Conservation (phyloP, 352 stramenopile species). For the Phytophthora pistaciae region DNA sequence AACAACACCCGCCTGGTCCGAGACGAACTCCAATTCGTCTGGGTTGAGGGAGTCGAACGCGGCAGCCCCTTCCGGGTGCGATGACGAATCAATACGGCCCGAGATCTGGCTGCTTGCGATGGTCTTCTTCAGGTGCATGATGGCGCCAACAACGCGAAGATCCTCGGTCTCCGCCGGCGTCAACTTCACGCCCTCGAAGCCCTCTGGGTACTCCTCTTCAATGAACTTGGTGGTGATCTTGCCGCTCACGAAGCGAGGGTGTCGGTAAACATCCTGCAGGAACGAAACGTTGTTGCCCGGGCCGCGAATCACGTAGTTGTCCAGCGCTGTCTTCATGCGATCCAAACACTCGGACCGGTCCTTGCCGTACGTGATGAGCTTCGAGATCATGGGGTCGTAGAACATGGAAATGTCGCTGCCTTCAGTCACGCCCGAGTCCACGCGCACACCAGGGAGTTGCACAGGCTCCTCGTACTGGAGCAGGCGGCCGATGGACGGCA, state of each 20-base stretch:
- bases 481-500: slow-evolving; percentile 96
- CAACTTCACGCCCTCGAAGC: slow-evolving; percentile 90
- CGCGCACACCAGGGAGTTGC: slow-evolving; percentile 74
- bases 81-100: slow-evolving; percentile 31
- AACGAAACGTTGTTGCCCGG: slow-evolving; percentile 96
- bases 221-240: slow-evolving; percentile 99
- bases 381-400: slow-evolving; percentile 98
- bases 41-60: slow-evolving; percentile 35
- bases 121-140: slow-evolving; percentile 75
- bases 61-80: slow-evolving; percentile 1
- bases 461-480: slow-evolving; percentile 93
- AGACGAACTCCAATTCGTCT: slow-evolving; percentile 53
- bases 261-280: slow-evolving; percentile 92
- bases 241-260: slow-evolving; percentile 91
- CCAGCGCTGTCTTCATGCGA: slow-evolving; percentile 88
- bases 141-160: slow-evolving; percentile 75
- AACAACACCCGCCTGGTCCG: slow-evolving; percentile 38
- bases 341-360: slow-evolving; percentile 86
- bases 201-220: slow-evolving; percentile 95
- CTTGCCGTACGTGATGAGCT: slow-evolving; percentile 92
- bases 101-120: slow-evolving; percentile 42
- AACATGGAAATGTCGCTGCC: slow-evolving; percentile 95
- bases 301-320: slow-evolving; percentile 96
- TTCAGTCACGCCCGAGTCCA: slow-evolving; percentile 94
- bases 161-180: slow-evolving; percentile 68